phyloP scores from a whole-genome alignment of 768 basidiomycete species.

The Suillus paluster region DNA sequence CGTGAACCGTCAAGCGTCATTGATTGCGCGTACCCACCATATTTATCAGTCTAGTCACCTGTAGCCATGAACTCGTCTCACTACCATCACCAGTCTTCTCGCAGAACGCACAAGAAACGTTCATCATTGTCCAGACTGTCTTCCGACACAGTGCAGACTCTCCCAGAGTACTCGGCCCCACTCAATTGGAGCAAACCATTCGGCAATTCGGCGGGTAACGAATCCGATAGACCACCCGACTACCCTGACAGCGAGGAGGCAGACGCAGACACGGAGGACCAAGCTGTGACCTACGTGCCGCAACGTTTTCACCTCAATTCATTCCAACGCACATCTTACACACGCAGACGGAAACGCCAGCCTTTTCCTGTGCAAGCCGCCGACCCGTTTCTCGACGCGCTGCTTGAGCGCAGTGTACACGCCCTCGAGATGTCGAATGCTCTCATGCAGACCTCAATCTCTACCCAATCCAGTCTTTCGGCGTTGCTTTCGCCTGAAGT shows the following conservation, averaged over 20 bases:
- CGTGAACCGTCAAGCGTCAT: background rate
- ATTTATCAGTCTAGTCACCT: background rate
- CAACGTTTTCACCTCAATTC: constrained; percentile 36
- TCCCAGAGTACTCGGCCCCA: constrained; percentile 61
- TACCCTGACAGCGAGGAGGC: constrained; percentile 81
- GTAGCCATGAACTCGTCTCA: constrained; percentile 24
- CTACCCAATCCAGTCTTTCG: constrained; percentile 63
- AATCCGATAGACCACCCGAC: constrained; percentile 71
- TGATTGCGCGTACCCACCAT: background rate
- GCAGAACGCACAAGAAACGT: constrained; percentile 57
- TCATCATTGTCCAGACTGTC: constrained; percentile 61
- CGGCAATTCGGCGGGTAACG: constrained; percentile 25
- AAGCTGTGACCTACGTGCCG: constrained; percentile 27
- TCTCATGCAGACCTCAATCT: constrained; percentile 74
- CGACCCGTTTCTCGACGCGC: constrained; percentile 73
- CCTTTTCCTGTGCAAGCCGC: constrained; percentile 24
- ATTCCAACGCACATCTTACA: constrained; percentile 34
- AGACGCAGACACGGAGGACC: constrained; percentile 66
- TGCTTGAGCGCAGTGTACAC: constrained; percentile 81
- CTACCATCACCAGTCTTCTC: constrained; percentile 24
- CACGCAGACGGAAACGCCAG: constrained; percentile 32
- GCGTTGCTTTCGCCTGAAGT: constrained; percentile 53
- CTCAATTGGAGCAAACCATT: constrained; percentile 24
- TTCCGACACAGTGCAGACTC: constrained; percentile 65
- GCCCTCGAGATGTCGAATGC: constrained; percentile 87